Percentiles rank a stretch among this genome's conserved stretches.
These are phyloP conservation scores for Leccinum barrowsii DNA, from an alignment of 768 basidiomycete species.

Conservation along the genomic window DNA sequence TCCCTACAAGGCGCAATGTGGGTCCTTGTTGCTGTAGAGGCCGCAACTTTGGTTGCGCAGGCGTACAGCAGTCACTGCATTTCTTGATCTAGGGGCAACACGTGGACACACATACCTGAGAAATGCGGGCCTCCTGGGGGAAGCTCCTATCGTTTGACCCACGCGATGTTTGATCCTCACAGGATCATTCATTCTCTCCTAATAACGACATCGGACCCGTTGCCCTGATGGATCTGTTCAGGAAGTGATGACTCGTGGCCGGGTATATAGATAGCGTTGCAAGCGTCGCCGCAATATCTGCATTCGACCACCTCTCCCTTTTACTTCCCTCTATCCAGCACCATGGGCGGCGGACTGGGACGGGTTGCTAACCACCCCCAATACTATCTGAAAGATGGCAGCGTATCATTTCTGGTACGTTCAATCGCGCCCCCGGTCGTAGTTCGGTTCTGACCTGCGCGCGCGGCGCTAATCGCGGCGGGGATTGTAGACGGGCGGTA, in stretches of 20 bases:
- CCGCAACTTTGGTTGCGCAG: constrained; percentile 4
- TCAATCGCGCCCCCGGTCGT: neutral
- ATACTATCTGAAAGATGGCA: constrained; percentile 13
- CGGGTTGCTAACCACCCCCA: constrained; percentile 2
- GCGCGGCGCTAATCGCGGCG: neutral
- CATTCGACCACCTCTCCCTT: neutral
- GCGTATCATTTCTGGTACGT: constrained; percentile 18
- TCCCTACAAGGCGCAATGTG: constrained; percentile 12
- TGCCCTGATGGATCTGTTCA: constrained; percentile 16
- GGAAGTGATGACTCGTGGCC: constrained; percentile 13
- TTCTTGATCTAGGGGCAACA: neutral
- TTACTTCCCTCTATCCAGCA: neutral
- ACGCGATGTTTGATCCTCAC: constrained; percentile 11
- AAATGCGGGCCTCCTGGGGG: neutral
- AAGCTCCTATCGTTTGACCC: neutral
- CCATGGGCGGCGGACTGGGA: constrained; percentile 16
- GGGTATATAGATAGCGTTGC: constrained; percentile 15
- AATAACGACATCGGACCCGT: neutral
- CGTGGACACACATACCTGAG: constrained; percentile 1
- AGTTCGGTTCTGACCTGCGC: constrained; percentile 2
- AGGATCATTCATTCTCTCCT: neutral
- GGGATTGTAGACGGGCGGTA: constrained; percentile 43
- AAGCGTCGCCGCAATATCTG: neutral
- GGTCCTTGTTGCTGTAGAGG: constrained; percentile 20
- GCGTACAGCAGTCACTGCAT: constrained; percentile 1